A percentile compares a stretch with the other conserved stretches of the same genome.
These are phyloP conservation scores for Rhododendron vialii DNA, from an alignment of 148 eudicot species.

Conservation along the genomic window DNA sequence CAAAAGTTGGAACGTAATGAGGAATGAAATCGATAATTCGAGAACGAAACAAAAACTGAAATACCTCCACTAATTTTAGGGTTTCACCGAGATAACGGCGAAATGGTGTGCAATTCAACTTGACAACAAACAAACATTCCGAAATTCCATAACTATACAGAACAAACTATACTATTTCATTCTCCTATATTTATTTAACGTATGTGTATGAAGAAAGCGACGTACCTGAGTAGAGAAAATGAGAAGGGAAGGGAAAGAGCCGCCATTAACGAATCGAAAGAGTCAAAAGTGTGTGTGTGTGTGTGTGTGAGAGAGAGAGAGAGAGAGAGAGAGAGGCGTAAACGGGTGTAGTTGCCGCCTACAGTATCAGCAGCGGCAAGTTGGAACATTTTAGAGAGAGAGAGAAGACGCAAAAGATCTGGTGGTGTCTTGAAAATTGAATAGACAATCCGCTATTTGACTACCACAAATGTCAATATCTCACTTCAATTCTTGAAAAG, in stretches of 20 bases:
- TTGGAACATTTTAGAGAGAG: not conserved
- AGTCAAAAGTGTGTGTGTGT: not conserved
- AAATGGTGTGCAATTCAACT: not conserved
- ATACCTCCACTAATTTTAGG: slow-evolving; percentile 4
- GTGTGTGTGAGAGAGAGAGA: not conserved
- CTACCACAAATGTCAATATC: too few species aligned
- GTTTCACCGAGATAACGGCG: not conserved
- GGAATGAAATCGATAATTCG: not conserved
- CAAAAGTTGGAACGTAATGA: not conserved
- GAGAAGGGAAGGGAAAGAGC: not conserved
- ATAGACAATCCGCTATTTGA: too few species aligned
- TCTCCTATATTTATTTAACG: not conserved
- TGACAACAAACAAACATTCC: not conserved
- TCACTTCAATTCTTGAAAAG: too few species aligned
- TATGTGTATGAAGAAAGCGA: not conserved
- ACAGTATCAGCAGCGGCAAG: not conserved
- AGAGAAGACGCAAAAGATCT: not conserved
- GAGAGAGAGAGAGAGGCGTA: not conserved
- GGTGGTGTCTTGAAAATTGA: too few species aligned
- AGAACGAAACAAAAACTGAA: not conserved
- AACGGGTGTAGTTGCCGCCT: not conserved
- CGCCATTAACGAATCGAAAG: not conserved
- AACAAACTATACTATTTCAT: not conserved
- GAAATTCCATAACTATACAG: not conserved
- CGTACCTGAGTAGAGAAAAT: not conserved